Base-by-base conservation (phyloP, 257 asterid species). In the Solanum chiquidenum region DNA sequence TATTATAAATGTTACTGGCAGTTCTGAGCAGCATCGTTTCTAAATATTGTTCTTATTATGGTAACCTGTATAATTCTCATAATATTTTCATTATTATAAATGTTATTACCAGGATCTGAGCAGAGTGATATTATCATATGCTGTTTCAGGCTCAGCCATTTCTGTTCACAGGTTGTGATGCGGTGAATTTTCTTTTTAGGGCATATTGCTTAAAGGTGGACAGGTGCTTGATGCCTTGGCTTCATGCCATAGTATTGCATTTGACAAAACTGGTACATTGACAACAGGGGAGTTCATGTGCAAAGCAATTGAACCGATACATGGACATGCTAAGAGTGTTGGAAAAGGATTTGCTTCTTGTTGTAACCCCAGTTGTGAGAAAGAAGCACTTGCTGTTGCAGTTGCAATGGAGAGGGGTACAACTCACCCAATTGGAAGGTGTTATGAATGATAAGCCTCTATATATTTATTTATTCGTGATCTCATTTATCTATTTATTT, bases 381-480 rank as follows among this genome's bases (percentile, higher is more conserved):
- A 94, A 90, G 99, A 96, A 92, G 99, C 99, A 55, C 98, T 97
- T 85, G 98, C 99, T 76, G 98, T 97, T 40, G 99, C 99, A 90
- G 99, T 99, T 87, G 98, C 99, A 55, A 94, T 97, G 95, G 99
- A 97, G 94, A 97, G 94, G 93, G 99, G 99, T 86, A 97, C 99
- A 46, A 97, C 99, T 88, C 99, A 97, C 92, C 99, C 99, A 52
- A 97, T 97, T 91, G 99, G 99, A 94, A 97, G 99, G 99, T 97
- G 66, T 20, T 79, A 27, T 27, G 12, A 29, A 27, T 29, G 85
- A 80, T 80, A 49, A 27, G 18, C 62, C 18, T 80, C 29, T 31
- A 29, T 46, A 29, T 46, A 49, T 80, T 20, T 80, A 46, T 80
- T 44, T 77, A 25, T 73, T 74, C 42, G 2, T 72, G 40, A 72